phyloP scores from a whole-genome alignment of 495 filamentous ascomycete species.

The Talaromyces liani region DNA sequence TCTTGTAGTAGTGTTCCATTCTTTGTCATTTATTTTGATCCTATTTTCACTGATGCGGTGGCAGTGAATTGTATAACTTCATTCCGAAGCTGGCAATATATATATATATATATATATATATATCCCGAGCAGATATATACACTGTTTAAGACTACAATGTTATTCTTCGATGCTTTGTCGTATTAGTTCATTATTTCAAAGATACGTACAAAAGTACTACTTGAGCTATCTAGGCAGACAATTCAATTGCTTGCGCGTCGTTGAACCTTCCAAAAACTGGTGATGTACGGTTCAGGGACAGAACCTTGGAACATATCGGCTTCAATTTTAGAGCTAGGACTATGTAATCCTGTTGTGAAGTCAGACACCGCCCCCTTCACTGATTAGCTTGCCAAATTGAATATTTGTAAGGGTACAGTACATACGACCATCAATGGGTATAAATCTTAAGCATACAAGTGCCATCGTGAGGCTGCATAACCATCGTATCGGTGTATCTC shows the following conservation, averaged over 20 bases:
- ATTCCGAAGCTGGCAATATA: not conserved
- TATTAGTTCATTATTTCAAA: not conserved
- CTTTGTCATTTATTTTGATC: not conserved
- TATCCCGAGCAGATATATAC: not conserved
- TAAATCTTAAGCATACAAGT: not conserved
- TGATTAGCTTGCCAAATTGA: not conserved
- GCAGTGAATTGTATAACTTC: not conserved
- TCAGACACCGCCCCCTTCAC: not conserved
- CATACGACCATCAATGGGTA: not conserved
- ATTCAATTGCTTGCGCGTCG: not conserved
- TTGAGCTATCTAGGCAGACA: not conserved
- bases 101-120: not conserved
- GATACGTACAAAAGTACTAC: not conserved
- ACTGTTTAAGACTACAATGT: no score
- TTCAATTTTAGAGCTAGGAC: not conserved
- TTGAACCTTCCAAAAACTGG: not conserved
- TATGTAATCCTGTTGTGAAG: not conserved
- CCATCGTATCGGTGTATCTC: not conserved
- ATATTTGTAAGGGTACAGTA: not conserved
- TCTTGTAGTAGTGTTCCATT: no score
- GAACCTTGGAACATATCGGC: not conserved
- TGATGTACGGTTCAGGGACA: not conserved
- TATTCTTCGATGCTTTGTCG: not conserved
- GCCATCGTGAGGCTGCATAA: not conserved
- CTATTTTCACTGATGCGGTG: no score